phyloP scores from a whole-genome alignment of 2,329 filamentous ascomycete genomes.

The Neopestalotiopsis sp. region DNA sequence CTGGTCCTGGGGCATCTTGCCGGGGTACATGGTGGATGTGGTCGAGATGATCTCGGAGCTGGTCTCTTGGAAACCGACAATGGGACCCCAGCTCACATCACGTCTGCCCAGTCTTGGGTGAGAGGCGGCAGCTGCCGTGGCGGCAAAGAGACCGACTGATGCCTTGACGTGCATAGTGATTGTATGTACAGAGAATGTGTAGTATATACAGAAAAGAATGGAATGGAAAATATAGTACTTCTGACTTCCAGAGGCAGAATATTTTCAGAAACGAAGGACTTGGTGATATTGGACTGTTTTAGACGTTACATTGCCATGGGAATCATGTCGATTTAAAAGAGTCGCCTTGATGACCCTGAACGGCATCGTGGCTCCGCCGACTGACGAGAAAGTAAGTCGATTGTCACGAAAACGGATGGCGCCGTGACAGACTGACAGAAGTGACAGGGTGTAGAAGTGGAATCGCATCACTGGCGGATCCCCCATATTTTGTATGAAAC shows the following conservation, averaged over 20 bases:
- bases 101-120: constrained; percentile 9
- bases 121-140: constrained; percentile 5
- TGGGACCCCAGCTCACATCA: constrained; percentile 13
- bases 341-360: neutral
- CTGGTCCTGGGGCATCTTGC: constrained; percentile 13
- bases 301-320: neutral
- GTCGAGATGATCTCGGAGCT: constrained; percentile 15
- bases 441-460: neutral
- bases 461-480: neutral
- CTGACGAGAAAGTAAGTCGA: neutral
- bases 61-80: constrained; percentile 12
- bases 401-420: neutral
- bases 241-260: neutral
- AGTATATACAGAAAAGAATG: neutral
- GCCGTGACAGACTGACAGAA: neutral
- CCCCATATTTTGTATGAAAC: constrained; percentile 11
- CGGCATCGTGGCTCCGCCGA: neutral
- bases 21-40: constrained; percentile 13
- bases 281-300: neutral
- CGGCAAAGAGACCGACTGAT: constrained; percentile 11
- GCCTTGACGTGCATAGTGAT: neutral
- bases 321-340: neutral
- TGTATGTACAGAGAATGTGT: neutral
- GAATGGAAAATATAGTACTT: neutral
- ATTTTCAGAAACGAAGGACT: neutral